A percentile compares a stretch with the other conserved stretches of the same genome.
These are phyloP conservation scores for Sarcomyxa edulis DNA, from an alignment of 768 basidiomycete species.

Conservation along the genomic window DNA sequence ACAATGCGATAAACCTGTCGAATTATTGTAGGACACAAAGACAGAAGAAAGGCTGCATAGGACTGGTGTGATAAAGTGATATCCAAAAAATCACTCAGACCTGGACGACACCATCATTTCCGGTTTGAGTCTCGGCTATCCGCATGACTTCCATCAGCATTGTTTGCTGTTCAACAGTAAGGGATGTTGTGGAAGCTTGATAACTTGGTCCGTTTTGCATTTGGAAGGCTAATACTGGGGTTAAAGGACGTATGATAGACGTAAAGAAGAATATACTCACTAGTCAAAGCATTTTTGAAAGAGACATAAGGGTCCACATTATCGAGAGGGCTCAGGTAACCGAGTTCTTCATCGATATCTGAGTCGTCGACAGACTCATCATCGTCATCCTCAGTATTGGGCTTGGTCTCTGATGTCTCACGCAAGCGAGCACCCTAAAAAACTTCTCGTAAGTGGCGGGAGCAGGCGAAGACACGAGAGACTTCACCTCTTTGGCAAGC, in stretches of 20 bases:
- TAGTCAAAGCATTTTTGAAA: conserved; percentile 74
- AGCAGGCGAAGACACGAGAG: conserved; percentile 4
- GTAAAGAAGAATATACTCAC: conserved; percentile 36
- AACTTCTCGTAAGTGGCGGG: conserved; percentile 1
- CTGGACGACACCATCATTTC: conserved; percentile 5
- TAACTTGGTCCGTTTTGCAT: conserved; percentile 63
- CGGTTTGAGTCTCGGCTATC: conserved; percentile 44
- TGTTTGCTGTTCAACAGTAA: conserved; percentile 74
- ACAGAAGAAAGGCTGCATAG: too few species aligned
- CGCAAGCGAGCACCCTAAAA: conserved; percentile 68
- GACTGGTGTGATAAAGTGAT: too few species aligned
- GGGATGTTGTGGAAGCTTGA: conserved; percentile 65
- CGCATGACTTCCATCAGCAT: conserved; percentile 83
- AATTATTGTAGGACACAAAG: too few species aligned
- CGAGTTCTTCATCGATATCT: conserved; percentile 76
- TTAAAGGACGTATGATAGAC: conserved; percentile 2
- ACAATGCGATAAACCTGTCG: too few species aligned
- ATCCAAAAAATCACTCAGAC: too few species aligned
- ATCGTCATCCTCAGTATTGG: conserved; percentile 51
- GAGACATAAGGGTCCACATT: conserved; percentile 69
- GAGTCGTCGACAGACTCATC: conserved; percentile 38
- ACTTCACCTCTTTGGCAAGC: conserved; percentile 71
- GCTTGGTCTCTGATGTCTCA: conserved; percentile 49
- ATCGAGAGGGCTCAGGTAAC: conserved; percentile 82
- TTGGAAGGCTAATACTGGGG: conserved; percentile 56